phyloP scores from a whole-genome alignment of 1,284 basidiomycete species.

The Leccinum ponderosum region DNA sequence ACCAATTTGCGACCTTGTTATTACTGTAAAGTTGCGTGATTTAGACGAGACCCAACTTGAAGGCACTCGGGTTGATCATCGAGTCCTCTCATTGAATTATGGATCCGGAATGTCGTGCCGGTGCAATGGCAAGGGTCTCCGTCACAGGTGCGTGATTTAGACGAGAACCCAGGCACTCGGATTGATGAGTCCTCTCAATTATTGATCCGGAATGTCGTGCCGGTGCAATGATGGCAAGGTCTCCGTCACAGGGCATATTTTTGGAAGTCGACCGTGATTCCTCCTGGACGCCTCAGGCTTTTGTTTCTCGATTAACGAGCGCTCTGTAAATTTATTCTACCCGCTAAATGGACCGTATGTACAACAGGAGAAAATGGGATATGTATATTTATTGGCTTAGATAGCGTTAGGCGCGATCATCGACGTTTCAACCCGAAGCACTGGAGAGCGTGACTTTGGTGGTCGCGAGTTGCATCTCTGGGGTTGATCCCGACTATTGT shows the following conservation, averaged over 20 bases:
- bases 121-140: not conserved
- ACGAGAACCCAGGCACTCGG: not conserved
- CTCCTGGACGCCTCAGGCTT: not conserved
- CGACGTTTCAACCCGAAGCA: not conserved
- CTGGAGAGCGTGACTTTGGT: accelerated
- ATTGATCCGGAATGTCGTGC: not conserved
- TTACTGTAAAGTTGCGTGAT: not conserved
- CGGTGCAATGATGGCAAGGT: not conserved
- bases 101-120: not conserved
- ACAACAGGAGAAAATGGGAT: not conserved
- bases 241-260: not conserved
- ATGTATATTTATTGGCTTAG: not conserved
- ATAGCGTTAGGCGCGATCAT: not conserved
- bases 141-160: not conserved
- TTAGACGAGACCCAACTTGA: not conserved
- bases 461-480: not conserved
- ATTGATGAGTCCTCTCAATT: no score
- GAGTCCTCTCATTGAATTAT: no score
- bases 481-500: not conserved
- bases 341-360: not conserved
- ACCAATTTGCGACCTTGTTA: no score
- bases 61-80: not conserved
- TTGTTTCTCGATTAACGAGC: not conserved
- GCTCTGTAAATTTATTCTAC: not conserved
- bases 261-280: not conserved